Conservation (phyloP, 1,284 basidiomycete genomes). For the Irpex sp. region DNA sequence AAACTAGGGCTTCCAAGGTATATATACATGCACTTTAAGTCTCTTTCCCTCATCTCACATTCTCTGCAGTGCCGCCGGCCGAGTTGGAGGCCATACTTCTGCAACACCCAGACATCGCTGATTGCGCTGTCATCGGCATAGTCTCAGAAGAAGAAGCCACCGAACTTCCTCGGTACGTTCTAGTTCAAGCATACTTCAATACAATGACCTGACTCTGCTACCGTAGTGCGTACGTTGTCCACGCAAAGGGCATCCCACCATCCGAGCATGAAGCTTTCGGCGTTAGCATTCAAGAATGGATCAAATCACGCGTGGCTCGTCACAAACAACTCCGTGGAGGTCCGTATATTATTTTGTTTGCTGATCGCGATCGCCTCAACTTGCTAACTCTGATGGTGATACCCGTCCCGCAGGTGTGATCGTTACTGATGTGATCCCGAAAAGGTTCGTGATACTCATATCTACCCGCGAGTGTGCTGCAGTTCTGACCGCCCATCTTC, state of each 20-base stretch:
- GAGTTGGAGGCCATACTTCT: conserved; percentile 77
- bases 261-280: conserved; percentile 40
- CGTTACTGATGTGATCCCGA: conserved; percentile 56
- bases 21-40: neutral
- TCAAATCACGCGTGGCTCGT: conserved; percentile 57
- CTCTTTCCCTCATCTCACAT: neutral
- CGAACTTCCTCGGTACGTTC: conserved; percentile 13
- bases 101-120: conserved; percentile 67
- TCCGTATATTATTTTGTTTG: neutral
- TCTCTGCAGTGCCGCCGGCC: conserved; percentile 67
- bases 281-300: conserved; percentile 56
- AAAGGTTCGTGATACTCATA: conserved; percentile 44
- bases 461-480: neutral
- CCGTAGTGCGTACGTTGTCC: conserved; percentile 67
- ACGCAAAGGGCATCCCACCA: conserved; percentile 33
- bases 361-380: neutral
- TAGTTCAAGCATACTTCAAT: neutral
- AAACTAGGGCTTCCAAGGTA: conserved; percentile 28
- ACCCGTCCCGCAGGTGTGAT: conserved; percentile 35
- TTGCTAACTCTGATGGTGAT: neutral
- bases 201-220: neutral
- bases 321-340: conserved; percentile 68
- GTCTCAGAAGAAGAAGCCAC: conserved; percentile 26
- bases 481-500: neutral
- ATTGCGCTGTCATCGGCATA: conserved; percentile 73